Conservation (phyloP, 1,284 basidiomycete genomes). For the Boletus austroedulis region DNA sequence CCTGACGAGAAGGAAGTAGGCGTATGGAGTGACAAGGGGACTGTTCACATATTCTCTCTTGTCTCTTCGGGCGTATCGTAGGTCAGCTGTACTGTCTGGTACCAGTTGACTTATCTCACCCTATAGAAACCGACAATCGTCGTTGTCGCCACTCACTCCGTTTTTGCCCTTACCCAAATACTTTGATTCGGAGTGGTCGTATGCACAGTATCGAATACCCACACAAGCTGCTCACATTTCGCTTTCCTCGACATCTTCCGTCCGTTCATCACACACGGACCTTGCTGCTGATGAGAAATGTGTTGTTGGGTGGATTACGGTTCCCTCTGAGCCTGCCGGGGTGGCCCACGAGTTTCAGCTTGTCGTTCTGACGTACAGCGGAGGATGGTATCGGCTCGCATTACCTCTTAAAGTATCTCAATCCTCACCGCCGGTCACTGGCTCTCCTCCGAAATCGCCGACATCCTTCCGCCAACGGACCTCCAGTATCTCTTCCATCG, state of each 20-base stretch:
- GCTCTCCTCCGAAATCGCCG: constrained; percentile 44
- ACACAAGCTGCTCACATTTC: constrained; percentile 78
- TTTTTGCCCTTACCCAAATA: constrained; percentile 87
- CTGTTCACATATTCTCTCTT: constrained; percentile 86
- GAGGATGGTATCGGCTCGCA: constrained; percentile 89
- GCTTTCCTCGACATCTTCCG: constrained; percentile 56
- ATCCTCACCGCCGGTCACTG: constrained; percentile 21
- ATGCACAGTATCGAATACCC: constrained; percentile 90
- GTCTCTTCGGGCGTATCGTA: constrained; percentile 61
- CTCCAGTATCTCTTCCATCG: constrained; percentile 52
- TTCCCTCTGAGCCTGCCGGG: constrained; percentile 40
- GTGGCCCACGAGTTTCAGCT: constrained; percentile 64
- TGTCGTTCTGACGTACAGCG: constrained; percentile 81
- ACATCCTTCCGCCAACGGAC: constrained; percentile 45
- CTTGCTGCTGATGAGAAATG: constrained; percentile 80
- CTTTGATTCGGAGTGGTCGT: constrained; percentile 91
- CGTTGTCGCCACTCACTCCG: constrained; percentile 70
- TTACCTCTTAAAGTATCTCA: constrained; percentile 51
- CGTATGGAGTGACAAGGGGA: constrained; percentile 96
- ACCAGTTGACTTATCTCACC: constrained; percentile 9
- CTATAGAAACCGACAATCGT: constrained; percentile 73
- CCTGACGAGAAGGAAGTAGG: constrained; percentile 79
- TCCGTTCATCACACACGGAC: constrained; percentile 58
- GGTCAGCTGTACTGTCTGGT: constrained; percentile 34
- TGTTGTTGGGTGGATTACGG: constrained; percentile 79